Conservation (phyloP, 2,329 filamentous ascomycete genomes). For the Alternaria sp. region DNA sequence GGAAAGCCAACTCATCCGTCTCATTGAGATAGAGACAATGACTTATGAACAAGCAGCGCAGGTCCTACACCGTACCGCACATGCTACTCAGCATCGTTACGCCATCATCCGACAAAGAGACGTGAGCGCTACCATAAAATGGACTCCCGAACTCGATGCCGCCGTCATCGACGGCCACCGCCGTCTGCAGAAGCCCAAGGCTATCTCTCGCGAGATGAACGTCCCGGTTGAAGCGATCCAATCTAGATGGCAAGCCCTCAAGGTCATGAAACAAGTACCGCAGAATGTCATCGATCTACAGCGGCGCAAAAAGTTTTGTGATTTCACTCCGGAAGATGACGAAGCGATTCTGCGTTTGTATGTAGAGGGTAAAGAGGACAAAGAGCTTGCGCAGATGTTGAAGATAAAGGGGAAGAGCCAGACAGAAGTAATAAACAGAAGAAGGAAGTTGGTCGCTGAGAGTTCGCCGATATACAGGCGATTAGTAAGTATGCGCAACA, state of each 20-base stretch:
- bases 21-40: not conserved
- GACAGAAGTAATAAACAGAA: not conserved
- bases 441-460: not conserved
- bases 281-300: slow-evolving; percentile 4
- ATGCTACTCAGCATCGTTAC: not conserved
- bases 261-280: slow-evolving; percentile 7
- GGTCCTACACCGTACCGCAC: not conserved
- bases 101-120: not conserved
- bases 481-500: not conserved
- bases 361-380: slow-evolving; percentile 1
- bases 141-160: slow-evolving; percentile 7
- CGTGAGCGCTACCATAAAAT: not conserved
- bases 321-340: slow-evolving; percentile 11
- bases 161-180: slow-evolving; percentile 7
- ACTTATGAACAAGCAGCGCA: not conserved
- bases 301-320: not conserved
- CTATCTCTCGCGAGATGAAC: slow-evolving; percentile 2
- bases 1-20: not conserved
- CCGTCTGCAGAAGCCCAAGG: not conserved
- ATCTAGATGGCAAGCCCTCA: slow-evolving; percentile 9
- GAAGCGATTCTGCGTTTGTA: slow-evolving; percentile 6
- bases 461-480: slow-evolving; percentile 3
- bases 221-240: slow-evolving; percentile 4
- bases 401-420: not conserved
- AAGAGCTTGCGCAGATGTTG: not conserved